Evolutionary conservation across 2,329 filamentous ascomycete species (phyloP), one percentile per base, ranked within the genome.

Genomic region (Trichoderma pleuroti): DNA sequence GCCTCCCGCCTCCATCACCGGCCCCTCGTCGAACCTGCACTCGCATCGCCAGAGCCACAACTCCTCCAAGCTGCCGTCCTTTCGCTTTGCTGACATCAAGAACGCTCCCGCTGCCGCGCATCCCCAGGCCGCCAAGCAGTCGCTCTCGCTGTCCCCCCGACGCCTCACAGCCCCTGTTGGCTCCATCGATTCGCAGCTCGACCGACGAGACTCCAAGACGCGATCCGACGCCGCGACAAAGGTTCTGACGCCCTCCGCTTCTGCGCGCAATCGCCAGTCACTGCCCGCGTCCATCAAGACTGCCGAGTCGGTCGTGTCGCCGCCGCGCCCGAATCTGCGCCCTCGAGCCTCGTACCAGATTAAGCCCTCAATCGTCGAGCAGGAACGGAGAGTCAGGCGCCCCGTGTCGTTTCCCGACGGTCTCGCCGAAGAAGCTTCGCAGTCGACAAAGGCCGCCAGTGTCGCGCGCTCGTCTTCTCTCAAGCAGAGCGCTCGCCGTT

Each of bases 11-110:
- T 65, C 71, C 59, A 62, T 56, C 64, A 64, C 68, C 30, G 64
- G 62, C 70, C 71, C 71, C 61, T 72, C 74, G 69, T 65, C 73
- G 66, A 74, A 72, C 70, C 72, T 77, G 67, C 84, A 87, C 74
- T 77, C 79, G 57, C 86, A 87, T 77, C 85, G 86, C 68, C 84
- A 85, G 73, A 85, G 77, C 76, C 83, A 87, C 77, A 87, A 83
- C 75, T 84, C 85, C 49, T 88, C 86, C 72, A 88, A 87, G 75
- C 79, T 87, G 73, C 86, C 86, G 32, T 82, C 86, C 26, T 87
- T 85, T 77, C 86, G 86, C 71, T 86, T 86, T 76, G 84, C 82
- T 73, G 86, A 87, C 78, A 79, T 84, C 68, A 80, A 79, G 70
- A 81, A 71, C 72, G 75, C 63, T 60, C 72, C 74, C 72, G 71